Percentiles rank a stretch among this genome's conserved stretches.
Conservation (phyloP, 148 eudicot genomes). For the Simmondsia chinensis region DNA sequence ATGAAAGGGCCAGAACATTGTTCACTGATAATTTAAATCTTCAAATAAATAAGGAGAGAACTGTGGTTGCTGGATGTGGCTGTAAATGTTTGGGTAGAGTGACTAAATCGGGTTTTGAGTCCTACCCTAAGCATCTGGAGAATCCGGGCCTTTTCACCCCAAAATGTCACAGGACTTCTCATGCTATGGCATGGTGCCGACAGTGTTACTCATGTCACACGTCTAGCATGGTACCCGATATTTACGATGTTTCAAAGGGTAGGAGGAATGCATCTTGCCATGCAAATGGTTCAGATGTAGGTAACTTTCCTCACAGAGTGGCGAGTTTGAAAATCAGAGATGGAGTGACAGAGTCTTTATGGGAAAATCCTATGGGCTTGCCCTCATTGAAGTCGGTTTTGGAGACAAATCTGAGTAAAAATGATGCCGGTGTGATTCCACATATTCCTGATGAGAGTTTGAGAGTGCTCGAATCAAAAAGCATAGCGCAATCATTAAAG, state of each 20-base stretch:
- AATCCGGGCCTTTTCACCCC: constrained; percentile 13
- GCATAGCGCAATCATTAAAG: constrained; percentile 8
- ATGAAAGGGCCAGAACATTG: constrained; percentile 12
- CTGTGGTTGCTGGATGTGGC: constrained; percentile 11
- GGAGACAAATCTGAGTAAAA: constrained; percentile 15
- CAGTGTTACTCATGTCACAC: constrained; percentile 11
- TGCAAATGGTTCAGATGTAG: constrained; percentile 8
- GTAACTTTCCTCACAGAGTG: constrained; percentile 7
- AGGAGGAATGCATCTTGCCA: constrained; percentile 8
- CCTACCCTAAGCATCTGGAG: constrained; percentile 19
- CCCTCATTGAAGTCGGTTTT: constrained; percentile 12
- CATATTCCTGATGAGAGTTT: constrained; percentile 22
- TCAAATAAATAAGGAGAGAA: constrained; percentile 15
- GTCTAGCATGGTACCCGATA: constrained; percentile 13
- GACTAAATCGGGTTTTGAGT: constrained; percentile 21
- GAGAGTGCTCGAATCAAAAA: constrained; percentile 17
- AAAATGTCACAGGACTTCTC: constrained; percentile 10
- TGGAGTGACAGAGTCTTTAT: constrained; percentile 11
- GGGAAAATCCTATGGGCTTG: constrained; percentile 17
- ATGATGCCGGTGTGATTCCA: constrained; percentile 12
- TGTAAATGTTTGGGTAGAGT: constrained; percentile 9
- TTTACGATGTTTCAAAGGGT: constrained; percentile 15
- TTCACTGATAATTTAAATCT: constrained; percentile 7
- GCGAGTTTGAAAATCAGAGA: constrained; percentile 6
- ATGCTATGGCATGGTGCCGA: constrained; percentile 10